phyloP scores from a whole-genome alignment of 2,329 filamentous ascomycete species.

The Aspergillus piperis region DNA sequence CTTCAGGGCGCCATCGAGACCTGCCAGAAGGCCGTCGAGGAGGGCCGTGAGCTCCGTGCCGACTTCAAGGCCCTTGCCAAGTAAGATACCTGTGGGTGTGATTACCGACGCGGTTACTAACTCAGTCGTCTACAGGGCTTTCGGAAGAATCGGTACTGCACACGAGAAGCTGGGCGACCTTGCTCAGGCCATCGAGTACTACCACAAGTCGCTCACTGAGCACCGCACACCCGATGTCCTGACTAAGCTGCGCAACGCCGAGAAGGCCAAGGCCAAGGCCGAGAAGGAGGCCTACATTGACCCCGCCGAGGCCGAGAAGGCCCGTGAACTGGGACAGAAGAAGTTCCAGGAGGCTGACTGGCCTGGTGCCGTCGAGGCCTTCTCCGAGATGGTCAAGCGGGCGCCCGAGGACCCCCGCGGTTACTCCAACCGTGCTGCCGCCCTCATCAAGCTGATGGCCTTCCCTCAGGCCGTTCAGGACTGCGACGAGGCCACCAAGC shows the following conservation, averaged over 20 bases:
- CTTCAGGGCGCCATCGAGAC: constrained; percentile 82
- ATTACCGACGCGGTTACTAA: background rate
- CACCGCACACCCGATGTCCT: constrained; percentile 94
- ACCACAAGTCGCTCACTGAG: constrained; percentile 91
- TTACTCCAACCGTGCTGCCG: constrained; percentile 95
- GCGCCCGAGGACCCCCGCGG: constrained; percentile 89
- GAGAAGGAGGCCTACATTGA: constrained; percentile 82
- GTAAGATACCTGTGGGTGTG: constrained; percentile 43
- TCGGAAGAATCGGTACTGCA: constrained; percentile 87
- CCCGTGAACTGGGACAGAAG: constrained; percentile 88
- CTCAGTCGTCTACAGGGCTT: constrained; percentile 57
- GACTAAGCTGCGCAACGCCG: constrained; percentile 84
- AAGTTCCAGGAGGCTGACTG: constrained; percentile 98
- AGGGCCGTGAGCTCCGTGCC: constrained; percentile 84
- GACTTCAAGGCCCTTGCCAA: constrained; percentile 99
- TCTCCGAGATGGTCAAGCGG: constrained; percentile 95
- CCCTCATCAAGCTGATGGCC: constrained; percentile 93
- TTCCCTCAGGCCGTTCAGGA: constrained; percentile 93
- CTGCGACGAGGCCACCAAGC: constrained; percentile 87
- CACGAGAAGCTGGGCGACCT: constrained; percentile 89
- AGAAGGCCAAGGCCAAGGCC: constrained; percentile 78
- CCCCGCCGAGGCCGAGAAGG: constrained; percentile 89
- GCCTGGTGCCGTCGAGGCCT: constrained; percentile 91
- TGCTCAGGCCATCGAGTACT: constrained; percentile 78
- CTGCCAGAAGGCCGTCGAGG: constrained; percentile 84